These are phyloP conservation scores for Arthrobotrys pseudoclavata DNA, from an alignment of 2,329 filamentous ascomycete genomes.

Conservation along the genomic window DNA sequence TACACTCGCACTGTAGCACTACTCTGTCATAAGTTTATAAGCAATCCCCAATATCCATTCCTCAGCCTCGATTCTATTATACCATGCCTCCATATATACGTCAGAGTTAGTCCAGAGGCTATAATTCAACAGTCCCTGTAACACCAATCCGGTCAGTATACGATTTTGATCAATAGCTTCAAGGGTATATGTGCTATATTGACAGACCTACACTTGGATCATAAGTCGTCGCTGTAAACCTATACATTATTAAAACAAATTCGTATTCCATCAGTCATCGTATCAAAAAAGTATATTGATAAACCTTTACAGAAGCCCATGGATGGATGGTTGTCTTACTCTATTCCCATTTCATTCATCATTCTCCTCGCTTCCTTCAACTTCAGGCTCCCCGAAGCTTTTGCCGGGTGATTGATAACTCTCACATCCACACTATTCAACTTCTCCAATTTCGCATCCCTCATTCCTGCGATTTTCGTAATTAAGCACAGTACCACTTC, in stretches of 20 bases:
- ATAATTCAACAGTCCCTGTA: constrained; percentile 5
- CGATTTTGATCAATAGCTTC: neutral
- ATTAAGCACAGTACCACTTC: constrained; percentile 14
- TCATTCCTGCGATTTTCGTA: neutral
- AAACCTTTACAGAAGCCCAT: neutral
- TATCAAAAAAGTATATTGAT: neutral
- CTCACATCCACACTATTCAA: constrained; percentile 31
- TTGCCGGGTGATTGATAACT: constrained; percentile 27
- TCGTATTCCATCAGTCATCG: neutral
- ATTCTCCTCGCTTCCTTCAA: constrained; percentile 17
- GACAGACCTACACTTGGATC: constrained; percentile 20
- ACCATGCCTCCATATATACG: neutral
- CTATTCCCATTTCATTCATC: constrained; percentile 31
- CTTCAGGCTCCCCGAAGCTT: neutral
- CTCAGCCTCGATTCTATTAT: neutral
- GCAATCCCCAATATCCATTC: neutral
- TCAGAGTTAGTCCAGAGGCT: too few relatives aligned
- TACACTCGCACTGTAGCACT: too few relatives aligned
- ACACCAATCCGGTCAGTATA: neutral
- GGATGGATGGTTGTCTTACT: constrained; percentile 12
- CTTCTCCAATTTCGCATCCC: constrained; percentile 17
- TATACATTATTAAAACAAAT: neutral
- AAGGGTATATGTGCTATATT: neutral
- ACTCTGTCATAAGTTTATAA: too few relatives aligned
- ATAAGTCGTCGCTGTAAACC: constrained; percentile 33